Percentiles rank a stretch among this genome's conserved stretches.
Conservation (phyloP, 2,329 filamentous ascomycete genomes). For the Cercospora brassicicola region DNA sequence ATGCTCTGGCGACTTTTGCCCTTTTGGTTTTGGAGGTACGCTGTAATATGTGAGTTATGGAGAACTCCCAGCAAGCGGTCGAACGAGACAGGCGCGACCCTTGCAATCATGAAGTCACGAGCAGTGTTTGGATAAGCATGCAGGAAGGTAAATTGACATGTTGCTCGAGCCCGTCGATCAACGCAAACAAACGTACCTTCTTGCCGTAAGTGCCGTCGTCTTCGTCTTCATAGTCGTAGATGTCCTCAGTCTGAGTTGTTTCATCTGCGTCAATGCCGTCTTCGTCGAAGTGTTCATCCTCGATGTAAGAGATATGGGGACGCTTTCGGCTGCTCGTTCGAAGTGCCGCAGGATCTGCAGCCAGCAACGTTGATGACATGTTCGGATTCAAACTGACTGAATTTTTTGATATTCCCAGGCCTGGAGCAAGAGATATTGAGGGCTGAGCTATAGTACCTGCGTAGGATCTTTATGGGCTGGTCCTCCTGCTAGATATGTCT, state of each 20-base stretch:
- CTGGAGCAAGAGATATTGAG: not conserved
- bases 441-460: not conserved
- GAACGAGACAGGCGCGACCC: not conserved
- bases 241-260: not conserved
- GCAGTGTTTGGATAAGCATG: not conserved
- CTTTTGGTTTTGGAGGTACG: slow-evolving; percentile 11
- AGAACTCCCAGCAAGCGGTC: not conserved
- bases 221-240: not conserved
- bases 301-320: slow-evolving; percentile 30
- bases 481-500: not conserved
- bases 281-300: slow-evolving; percentile 27
- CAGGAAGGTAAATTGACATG: not conserved
- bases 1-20: not conserved
- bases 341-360: not conserved
- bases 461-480: not conserved
- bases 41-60: not conserved
- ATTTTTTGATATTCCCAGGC: not conserved
- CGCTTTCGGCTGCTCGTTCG: slow-evolving; percentile 35
- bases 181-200: slow-evolving; percentile 18
- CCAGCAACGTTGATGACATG: not conserved
- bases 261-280: slow-evolving; percentile 2
- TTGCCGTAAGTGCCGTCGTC: slow-evolving; percentile 22
- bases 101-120: not conserved
- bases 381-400: not conserved
- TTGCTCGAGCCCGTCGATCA: not conserved